These are phyloP conservation scores for Tetratostichococcus sp. DNA, from an alignment of 139 green algal genomes.

Conservation along the genomic window DNA sequence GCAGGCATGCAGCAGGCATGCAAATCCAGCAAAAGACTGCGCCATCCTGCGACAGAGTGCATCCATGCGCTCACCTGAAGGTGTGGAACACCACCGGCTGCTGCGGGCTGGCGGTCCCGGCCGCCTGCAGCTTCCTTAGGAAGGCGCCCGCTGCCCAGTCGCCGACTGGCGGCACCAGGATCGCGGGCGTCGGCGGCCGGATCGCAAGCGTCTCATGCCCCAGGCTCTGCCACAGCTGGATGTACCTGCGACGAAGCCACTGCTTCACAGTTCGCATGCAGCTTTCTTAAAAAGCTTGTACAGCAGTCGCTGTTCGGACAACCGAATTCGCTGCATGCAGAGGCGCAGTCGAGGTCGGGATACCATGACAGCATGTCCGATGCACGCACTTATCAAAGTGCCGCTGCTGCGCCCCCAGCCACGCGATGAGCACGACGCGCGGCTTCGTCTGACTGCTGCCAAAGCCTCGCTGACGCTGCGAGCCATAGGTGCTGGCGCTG, in stretches of 20 bases:
- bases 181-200: constrained; percentile 9
- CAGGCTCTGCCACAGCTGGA: constrained; percentile 13
- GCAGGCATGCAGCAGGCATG: too few relatives aligned
- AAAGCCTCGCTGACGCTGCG: too few relatives aligned
- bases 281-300: too few relatives aligned
- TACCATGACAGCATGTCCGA: too few relatives aligned
- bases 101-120: background rate
- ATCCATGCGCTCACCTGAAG: constrained; percentile 18
- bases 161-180: constrained; percentile 6
- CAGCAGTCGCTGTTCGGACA: too few relatives aligned
- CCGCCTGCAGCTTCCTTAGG: constrained; percentile 3
- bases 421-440: constrained; percentile 3
- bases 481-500: background rate
- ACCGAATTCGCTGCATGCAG: too few relatives aligned
- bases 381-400: constrained; percentile 16
- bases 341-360: too few relatives aligned
- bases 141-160: constrained; percentile 3
- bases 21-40: too few relatives aligned
- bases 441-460: background rate
- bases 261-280: too few relatives aligned
- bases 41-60: too few relatives aligned
- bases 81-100: constrained; percentile 14
- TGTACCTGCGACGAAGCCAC: constrained; percentile 4
- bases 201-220: constrained; percentile 7
- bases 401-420: constrained; percentile 8